Evolutionary conservation across 108 stramenopile species (phyloP), one percentile per base, ranked within the genome.

Genomic region (Aurantiochytrium sp.): DNA sequence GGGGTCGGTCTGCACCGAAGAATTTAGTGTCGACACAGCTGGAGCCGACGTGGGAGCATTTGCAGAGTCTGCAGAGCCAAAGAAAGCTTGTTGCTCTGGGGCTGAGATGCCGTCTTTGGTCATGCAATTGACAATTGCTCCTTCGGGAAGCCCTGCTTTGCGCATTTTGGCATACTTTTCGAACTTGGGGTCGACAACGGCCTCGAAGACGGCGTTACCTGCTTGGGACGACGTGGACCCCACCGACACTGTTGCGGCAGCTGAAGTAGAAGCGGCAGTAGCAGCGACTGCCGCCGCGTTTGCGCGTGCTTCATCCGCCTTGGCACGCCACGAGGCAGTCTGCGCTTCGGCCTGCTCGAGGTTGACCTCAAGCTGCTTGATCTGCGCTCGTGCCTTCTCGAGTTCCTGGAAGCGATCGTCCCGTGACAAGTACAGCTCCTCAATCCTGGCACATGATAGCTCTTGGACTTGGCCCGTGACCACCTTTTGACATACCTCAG

Each of bases 121-220:
- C 76, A 83, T 83, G 76, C 49, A 47, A 83, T 83, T 83, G 8
- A 2, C 49, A 12, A 83, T 53, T 6, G 76, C 76, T 55, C 76
- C 76, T 12, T 12, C 10, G 0, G 76, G 76, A 12, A 83, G 76
- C 45, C 76, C 76, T 6, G 45, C 49, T 12, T 83, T 83, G 6
- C 12, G 76, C 76, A 83, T 83, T 18, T 83, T 83, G 76, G n/a
- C 76, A 23, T 83, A 83, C 76, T 83, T 83, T 6, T 55, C 23
- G 25, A 83, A 23, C 28, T 55, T 83, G 44, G 76, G 76, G 51
- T 83, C 76, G 19, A 64, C 60, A 16, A 16, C 35, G 5, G 55
- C 55, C 10, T 5, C 10, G 3, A 57, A 57, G 16, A 16, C 4
- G 55, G 55, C 55, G 16, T 8, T 16, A 57, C 55, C 16, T 16